A percentile compares a stretch with the other conserved stretches of the same genome.
phyloP scores from a whole-genome alignment of 2,329 filamentous ascomycete species.

The Ophiostoma quercus region DNA sequence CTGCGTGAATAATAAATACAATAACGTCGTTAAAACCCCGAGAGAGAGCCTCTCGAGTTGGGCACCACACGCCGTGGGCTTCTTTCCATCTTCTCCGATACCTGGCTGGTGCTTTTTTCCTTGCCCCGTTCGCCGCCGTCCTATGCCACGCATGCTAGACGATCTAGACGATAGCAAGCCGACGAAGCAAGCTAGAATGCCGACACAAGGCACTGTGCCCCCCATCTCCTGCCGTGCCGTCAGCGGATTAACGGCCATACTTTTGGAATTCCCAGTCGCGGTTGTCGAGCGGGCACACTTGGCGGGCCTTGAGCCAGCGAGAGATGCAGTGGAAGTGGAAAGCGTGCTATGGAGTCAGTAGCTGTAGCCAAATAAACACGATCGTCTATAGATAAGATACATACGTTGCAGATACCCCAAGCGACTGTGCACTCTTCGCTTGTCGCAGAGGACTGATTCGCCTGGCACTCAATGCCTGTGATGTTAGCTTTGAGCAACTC shows the following conservation, averaged over 20 bases:
- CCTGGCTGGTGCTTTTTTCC: neutral
- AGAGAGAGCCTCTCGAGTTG: neutral
- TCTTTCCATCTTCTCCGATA: neutral
- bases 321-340: slow-evolving; percentile 99
- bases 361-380: neutral
- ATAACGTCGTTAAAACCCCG: slow-evolving; percentile 10
- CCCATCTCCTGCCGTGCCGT: neutral
- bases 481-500: neutral
- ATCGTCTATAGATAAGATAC: slow-evolving; percentile 45
- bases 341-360: slow-evolving; percentile 62
- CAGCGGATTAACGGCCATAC: slow-evolving; percentile 61
- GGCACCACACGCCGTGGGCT: neutral
- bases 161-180: neutral
- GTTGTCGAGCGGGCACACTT: slow-evolving; percentile 96
- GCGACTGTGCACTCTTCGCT: slow-evolving; percentile 98
- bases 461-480: slow-evolving; percentile 94
- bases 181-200: neutral
- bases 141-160: neutral
- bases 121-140: neutral
- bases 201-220: neutral
- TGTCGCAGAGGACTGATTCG: slow-evolving; percentile 94
- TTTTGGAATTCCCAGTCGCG: slow-evolving; percentile 99
- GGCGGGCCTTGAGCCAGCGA: slow-evolving; percentile 97
- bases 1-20: slow-evolving; percentile 7
- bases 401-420: slow-evolving; percentile 98